Conservation (phyloP, 352 stramenopile genomes). For the Globisporangium orthogonon region DNA sequence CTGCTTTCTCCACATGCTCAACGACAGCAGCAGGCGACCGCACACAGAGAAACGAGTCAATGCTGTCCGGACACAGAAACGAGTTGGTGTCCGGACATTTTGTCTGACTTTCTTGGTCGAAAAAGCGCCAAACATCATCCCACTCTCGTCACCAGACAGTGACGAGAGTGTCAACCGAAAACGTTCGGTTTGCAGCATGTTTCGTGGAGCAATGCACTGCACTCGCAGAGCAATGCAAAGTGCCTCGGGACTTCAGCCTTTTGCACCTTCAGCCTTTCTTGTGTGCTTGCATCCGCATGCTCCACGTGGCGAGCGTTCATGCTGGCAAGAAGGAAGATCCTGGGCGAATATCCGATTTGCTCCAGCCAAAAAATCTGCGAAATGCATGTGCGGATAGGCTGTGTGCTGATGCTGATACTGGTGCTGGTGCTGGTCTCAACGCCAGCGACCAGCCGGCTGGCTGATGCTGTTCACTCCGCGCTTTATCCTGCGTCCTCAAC, state of each 20-base stretch:
- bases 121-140: background rate
- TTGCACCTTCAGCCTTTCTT: no score
- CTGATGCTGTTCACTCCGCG: no score
- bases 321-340: background rate
- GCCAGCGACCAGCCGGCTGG: no score
- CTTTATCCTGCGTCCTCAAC: background rate
- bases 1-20: no score
- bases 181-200: background rate
- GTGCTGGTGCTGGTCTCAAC: background rate
- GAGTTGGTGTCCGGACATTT: background rate
- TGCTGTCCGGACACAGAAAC: no score
- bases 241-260: no score
- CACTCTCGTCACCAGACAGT: background rate
- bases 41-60: no score
- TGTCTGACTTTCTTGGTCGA: background rate
- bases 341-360: background rate
- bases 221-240: no score
- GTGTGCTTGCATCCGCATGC: background rate
- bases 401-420: background rate
- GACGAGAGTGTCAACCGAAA: background rate
- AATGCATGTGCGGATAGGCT: background rate
- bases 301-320: background rate
- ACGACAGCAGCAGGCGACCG: no score
- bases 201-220: background rate
- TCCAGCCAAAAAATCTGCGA: background rate